Evolutionary conservation across 108 stramenopile genomes (phyloP).

Genomic region (Aurantiochytrium sp.): DNA sequence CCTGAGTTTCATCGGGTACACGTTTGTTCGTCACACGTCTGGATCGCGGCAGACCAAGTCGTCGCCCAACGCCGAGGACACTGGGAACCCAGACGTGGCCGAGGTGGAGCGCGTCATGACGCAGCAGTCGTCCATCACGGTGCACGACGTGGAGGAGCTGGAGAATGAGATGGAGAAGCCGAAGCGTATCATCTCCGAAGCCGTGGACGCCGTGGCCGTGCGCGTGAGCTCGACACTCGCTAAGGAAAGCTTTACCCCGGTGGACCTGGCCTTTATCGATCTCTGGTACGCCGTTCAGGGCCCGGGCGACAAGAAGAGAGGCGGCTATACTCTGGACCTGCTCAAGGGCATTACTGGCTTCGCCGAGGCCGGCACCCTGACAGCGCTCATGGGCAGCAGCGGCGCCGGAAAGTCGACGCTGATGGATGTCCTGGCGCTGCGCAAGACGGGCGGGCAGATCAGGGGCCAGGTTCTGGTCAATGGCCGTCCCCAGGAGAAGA

Average conservation of each 20-base stretch:
- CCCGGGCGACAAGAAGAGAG: neutral
- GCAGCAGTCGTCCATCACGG: too few species aligned
- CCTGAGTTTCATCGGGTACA: neutral
- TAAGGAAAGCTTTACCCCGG: neutral
- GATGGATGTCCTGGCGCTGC: constrained; percentile 64
- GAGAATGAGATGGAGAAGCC: too few species aligned
- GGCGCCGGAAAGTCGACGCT: constrained; percentile 65
- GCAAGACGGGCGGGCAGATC: constrained; percentile 58
- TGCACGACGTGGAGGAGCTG: too few species aligned
- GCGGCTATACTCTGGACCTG: neutral
- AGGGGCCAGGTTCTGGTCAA: constrained; percentile 60
- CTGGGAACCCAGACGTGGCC: neutral
- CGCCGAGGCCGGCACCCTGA: constrained; percentile 30
- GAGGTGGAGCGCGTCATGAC: neutral
- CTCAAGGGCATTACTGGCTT: constrained; percentile 25
- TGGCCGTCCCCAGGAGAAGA: constrained; percentile 48
- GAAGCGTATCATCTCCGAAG: too few species aligned
- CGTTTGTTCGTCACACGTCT: neutral
- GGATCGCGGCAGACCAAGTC: neutral
- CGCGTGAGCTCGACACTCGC: too few species aligned
- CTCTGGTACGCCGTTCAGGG: neutral
- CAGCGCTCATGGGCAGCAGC: constrained; percentile 39
- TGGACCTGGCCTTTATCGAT: neutral
- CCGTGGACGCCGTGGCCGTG: too few species aligned
- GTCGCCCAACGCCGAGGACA: neutral